phyloP scores from a whole-genome alignment of 2,329 filamentous ascomycete species.

The Stagonosporopsis vannaccii region DNA sequence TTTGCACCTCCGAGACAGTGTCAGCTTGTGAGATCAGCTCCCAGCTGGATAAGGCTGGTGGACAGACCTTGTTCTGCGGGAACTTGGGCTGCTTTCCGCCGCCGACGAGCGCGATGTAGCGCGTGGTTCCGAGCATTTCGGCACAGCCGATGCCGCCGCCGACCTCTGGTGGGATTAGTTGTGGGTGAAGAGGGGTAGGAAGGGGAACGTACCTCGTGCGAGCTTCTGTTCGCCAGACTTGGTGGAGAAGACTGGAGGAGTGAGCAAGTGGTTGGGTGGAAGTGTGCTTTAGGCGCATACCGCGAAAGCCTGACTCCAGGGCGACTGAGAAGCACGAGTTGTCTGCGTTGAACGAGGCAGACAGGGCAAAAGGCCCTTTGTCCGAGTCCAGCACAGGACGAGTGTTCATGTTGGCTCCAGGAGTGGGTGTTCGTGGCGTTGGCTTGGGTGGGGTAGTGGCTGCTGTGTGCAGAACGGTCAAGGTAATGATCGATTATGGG shows the following conservation, averaged over 20 bases:
- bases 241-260: conserved; percentile 39
- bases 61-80: conserved; percentile 78
- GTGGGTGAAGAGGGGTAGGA: background rate
- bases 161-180: conserved; percentile 37
- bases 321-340: conserved; percentile 87
- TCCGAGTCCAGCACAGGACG: conserved; percentile 83
- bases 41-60: conserved; percentile 34
- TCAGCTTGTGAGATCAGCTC: conserved; percentile 36
- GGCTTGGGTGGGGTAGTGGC: conserved; percentile 20
- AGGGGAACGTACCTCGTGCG: conserved; percentile 36
- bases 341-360: conserved; percentile 84
- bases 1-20: conserved; percentile 66
- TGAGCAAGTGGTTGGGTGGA: conserved; percentile 20
- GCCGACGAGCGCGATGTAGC: conserved; percentile 88
- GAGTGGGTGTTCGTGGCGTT: background rate
- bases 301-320: conserved; percentile 83
- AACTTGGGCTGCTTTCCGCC: conserved; percentile 87
- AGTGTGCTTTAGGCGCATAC: conserved; percentile 60
- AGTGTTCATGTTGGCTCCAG: conserved; percentile 75
- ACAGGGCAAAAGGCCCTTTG: conserved; percentile 76
- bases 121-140: conserved; percentile 85
- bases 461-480: conserved; percentile 12
- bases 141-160: conserved; percentile 78
- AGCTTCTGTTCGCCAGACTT: conserved; percentile 40
- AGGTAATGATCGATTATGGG: conserved; percentile 8